Evolutionary conservation across 768 basidiomycete species (phyloP), one percentile per base, ranked within the genome.

Genomic region (Macrocybe gigantea): DNA sequence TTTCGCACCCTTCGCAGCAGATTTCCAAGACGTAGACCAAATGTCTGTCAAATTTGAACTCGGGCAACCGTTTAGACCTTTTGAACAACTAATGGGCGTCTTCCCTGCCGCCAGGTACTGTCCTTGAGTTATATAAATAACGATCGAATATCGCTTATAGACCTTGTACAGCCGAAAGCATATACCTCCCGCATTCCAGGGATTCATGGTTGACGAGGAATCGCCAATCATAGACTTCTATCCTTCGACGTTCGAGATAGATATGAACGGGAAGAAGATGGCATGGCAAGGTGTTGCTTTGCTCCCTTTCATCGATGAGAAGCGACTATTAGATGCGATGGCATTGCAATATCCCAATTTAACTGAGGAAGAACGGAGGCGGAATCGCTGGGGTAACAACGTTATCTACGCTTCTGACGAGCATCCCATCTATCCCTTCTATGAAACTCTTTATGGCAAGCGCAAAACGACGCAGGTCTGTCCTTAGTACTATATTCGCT

Each of bases 191-290:
- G 75, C 80, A 0, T 93, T 97, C 73, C 94, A 96, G 32, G 60
- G 71, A 5, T 78, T 98, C 35, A 99, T 99, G 96, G 78, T 73
- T 3, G 80, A 88, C 2, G 78, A 84, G 41, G 79, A 85, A 32
- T 97, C 94, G 0, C 91, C 93, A 6, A 97, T 98, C 64, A 80
- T 92, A 50, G 94, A 98, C 60, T 98, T 97, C 70, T 98, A 98
- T 66, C 95, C 95, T 0, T 53, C 74, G 0, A 80, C 85, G 11
- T 99, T 99, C 64, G 82, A 94, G 56, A 85, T 98, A 59, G 96
- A 99, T 65, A 99, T 99, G 96, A 99, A 99, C 60, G 96, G 96
- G 49, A 98, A 98, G 71, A 90, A 88, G 68, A 97, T 98, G 94
- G 77, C 89, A 6, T 99, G 96, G 96, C 95, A 99, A 65, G 96